Percentiles rank a stretch among this genome's conserved stretches.
Conservation (phyloP, 163 green algal species). For the Chlamydomonas reinhardtii region DNA sequence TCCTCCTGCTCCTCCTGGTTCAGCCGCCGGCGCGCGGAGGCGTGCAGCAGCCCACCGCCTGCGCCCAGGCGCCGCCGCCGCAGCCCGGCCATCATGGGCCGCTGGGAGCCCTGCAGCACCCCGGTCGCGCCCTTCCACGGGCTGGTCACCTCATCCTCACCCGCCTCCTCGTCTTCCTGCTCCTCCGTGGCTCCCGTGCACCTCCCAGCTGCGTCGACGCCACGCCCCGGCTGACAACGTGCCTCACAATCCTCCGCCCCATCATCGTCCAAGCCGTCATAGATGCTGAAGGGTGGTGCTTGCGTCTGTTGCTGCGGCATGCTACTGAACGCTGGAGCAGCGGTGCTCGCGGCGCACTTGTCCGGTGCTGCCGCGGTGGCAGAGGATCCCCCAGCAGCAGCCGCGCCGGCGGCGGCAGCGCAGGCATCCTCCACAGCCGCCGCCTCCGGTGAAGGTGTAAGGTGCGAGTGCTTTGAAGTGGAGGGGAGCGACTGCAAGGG, state of each 20-base stretch:
- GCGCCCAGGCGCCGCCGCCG: neutral
- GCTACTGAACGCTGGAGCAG: no score
- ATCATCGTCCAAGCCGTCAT: conserved; percentile 2
- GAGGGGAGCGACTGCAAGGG: neutral
- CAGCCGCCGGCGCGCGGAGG: neutral
- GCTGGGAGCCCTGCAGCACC: neutral
- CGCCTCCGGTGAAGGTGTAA: neutral
- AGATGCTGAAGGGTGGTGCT: conserved; percentile 25
- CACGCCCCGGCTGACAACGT: neutral
- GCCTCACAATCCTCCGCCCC: neutral
- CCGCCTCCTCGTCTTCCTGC: neutral
- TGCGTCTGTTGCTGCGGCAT: neutral
- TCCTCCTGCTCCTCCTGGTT: no score
- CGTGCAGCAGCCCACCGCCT: neutral
- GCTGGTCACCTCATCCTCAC: conserved; percentile 19
- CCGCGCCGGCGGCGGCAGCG: no score
- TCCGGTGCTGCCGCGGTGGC: neutral
- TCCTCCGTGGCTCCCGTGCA: neutral
- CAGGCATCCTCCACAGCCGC: no score
- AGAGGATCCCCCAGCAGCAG: no score
- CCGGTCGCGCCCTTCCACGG: neutral
- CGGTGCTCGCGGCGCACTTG: neutral
- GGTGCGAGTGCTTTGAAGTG: neutral
- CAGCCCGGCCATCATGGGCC: neutral
- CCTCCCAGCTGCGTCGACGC: neutral